phyloP scores from a whole-genome alignment of 768 basidiomycete genomes.

The Hypholoma sublateritium region DNA sequence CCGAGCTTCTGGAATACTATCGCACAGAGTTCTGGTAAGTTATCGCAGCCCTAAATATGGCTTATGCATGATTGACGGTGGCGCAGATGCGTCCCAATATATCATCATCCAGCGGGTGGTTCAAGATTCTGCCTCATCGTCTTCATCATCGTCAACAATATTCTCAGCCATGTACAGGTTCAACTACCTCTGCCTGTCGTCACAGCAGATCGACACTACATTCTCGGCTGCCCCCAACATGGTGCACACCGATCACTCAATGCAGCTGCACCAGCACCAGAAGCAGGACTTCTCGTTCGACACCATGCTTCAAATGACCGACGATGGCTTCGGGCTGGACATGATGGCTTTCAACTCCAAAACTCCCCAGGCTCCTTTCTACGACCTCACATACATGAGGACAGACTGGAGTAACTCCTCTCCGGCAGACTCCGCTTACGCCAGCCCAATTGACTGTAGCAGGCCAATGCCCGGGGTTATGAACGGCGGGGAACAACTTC shows the following conservation, averaged over 20 bases:
- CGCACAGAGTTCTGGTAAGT: constrained; percentile 52
- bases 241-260: constrained; percentile 6
- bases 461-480: constrained; percentile 15
- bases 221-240: constrained; percentile 5
- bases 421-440: constrained; percentile 18
- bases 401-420: constrained; percentile 20
- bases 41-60: not conserved
- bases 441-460: constrained; percentile 20
- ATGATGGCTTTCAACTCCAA: constrained; percentile 14
- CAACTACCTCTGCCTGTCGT: constrained; percentile 31
- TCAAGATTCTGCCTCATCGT: constrained; percentile 30
- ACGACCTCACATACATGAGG: constrained; percentile 13
- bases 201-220: constrained; percentile 1
- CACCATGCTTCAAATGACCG: constrained; percentile 18
- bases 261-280: constrained; percentile 3
- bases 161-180: constrained; percentile 65
- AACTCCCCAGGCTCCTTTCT: constrained; percentile 1
- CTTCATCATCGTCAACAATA: constrained; percentile 28
- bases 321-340: constrained; percentile 13
- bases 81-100: constrained; percentile 62
- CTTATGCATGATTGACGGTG: constrained; percentile 8
- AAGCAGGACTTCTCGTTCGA: constrained; percentile 18
- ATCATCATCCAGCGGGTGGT: constrained; percentile 67
- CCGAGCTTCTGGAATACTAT: constrained; percentile 68
- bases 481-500: constrained; percentile 13